These are phyloP conservation scores for Hypsizygus ulmarius DNA, from an alignment of 1,284 basidiomycete species.

Conservation along the genomic window DNA sequence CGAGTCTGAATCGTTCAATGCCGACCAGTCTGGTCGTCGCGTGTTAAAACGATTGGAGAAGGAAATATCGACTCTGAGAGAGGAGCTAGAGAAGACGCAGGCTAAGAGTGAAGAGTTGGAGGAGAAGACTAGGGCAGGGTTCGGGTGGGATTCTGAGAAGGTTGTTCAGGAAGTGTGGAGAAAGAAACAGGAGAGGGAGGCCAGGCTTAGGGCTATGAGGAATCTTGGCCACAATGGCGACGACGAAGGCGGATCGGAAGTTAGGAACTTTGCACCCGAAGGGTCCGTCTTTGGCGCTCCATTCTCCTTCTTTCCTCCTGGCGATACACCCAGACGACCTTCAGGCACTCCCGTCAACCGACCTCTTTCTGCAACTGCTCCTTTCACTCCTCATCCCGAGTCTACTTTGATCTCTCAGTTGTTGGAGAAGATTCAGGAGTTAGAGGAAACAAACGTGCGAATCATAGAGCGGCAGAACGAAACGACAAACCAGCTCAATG, in stretches of 20 bases:
- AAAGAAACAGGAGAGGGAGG: conserved; percentile 57
- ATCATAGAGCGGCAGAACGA: conserved; percentile 68
- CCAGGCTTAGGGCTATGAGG: conserved; percentile 46
- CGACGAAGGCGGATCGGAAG: conserved; percentile 27
- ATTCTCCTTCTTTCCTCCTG: conserved; percentile 21
- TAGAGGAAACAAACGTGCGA: conserved; percentile 70
- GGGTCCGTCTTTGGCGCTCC: conserved; percentile 36
- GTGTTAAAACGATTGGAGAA: conserved; percentile 71
- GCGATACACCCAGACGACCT: conserved; percentile 14
- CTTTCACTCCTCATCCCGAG: conserved; percentile 34
- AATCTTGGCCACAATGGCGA: conserved; percentile 26
- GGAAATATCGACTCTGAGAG: conserved; percentile 67
- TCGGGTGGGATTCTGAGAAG: conserved; percentile 35
- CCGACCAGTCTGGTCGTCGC: conserved; percentile 66
- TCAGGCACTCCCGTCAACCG: conserved; percentile 18
- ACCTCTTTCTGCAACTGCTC: conserved; percentile 16
- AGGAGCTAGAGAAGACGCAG: conserved; percentile 72
- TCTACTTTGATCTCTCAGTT: conserved; percentile 68
- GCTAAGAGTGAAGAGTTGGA: conserved; percentile 68
- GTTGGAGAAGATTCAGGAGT: conserved; percentile 73
- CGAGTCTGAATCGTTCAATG: conserved; percentile 63
- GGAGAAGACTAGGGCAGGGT: conserved; percentile 48
- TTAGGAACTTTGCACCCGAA: conserved; percentile 64
- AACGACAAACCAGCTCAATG: conserved; percentile 59
- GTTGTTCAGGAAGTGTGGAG: conserved; percentile 45